Percentiles rank a stretch among this genome's conserved stretches.
phyloP scores from a whole-genome alignment of 164 flowering plant species.

The Nelumbo lutea region DNA sequence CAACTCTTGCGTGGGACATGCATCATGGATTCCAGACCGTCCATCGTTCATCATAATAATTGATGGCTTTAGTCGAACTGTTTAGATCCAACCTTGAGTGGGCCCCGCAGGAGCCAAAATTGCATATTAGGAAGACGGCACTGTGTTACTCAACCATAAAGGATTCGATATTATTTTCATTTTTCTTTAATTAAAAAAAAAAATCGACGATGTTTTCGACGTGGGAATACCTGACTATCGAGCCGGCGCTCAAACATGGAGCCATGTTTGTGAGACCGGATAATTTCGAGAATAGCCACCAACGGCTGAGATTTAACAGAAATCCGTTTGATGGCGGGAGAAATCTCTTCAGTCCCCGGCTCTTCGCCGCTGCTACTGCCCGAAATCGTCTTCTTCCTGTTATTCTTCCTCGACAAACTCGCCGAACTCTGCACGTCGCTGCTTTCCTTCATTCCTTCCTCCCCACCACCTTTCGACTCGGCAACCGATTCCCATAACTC shows the following conservation, averaged over 20 bases:
- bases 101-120: too few relatives aligned
- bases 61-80: too few relatives aligned
- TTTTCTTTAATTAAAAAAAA: too few relatives aligned
- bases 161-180: too few relatives aligned
- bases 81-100: too few relatives aligned
- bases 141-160: too few relatives aligned
- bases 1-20: too few relatives aligned
- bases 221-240: constrained; percentile 48
- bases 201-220: too few relatives aligned
- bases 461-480: constrained; percentile 33
- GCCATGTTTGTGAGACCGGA: constrained; percentile 49
- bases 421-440: constrained; percentile 81
- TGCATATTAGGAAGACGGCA: too few relatives aligned
- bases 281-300: constrained; percentile 35
- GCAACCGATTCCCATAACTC: constrained; percentile 50
- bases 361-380: constrained; percentile 30
- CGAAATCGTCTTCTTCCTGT: constrained; percentile 16
- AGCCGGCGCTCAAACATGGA: constrained; percentile 45
- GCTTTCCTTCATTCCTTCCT: constrained; percentile 35
- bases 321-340: constrained; percentile 22
- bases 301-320: constrained; percentile 48
- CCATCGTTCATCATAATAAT: too few relatives aligned
- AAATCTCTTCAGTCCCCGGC: constrained; percentile 24
- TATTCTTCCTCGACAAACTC: constrained; percentile 37
- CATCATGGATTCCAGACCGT: too few relatives aligned